These are phyloP conservation scores for Magnolia sinica DNA, from an alignment of 164 flowering plant genomes.

Conservation along the genomic window DNA sequence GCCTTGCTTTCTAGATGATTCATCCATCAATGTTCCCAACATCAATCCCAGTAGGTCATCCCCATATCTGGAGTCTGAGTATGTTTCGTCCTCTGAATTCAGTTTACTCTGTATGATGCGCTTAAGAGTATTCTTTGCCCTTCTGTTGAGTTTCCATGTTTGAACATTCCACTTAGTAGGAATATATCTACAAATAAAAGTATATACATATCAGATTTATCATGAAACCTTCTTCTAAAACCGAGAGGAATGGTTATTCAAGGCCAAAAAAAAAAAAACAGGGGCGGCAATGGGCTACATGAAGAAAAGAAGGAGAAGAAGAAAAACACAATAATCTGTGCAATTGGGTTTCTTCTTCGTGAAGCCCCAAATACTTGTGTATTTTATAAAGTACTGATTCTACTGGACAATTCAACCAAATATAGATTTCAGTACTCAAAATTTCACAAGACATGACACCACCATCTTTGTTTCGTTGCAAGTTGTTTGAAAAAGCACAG, in stretches of 20 bases:
- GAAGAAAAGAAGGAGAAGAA: background rate
- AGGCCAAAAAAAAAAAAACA: background rate
- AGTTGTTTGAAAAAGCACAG: too few species aligned
- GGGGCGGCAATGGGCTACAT: too few species aligned
- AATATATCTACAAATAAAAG: constrained; percentile 17
- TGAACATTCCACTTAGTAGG: constrained; percentile 23
- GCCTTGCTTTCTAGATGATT: background rate
- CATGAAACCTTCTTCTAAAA: background rate
- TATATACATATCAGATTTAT: background rate
- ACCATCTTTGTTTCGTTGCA: too few species aligned
- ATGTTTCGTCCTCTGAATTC: background rate
- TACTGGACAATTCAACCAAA: too few species aligned
- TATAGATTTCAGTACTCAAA: too few species aligned
- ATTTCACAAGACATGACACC: too few species aligned
- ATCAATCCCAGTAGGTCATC: constrained; percentile 32
- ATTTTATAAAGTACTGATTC: background rate
- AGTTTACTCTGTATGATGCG: constrained; percentile 19
- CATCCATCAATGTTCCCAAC: constrained; percentile 13
- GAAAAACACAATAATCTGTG: too few species aligned
- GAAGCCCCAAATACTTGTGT: too few species aligned
- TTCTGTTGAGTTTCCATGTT: constrained; percentile 26
- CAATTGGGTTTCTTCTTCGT: too few species aligned
- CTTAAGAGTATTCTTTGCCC: constrained; percentile 17
- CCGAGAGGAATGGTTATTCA: too few species aligned
- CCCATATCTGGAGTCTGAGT: constrained; percentile 7